A percentile compares a stretch with the other conserved stretches of the same genome.
Evolutionary conservation across 2,329 filamentous ascomycete species (phyloP).

Genomic region (Orbilia javanica): DNA sequence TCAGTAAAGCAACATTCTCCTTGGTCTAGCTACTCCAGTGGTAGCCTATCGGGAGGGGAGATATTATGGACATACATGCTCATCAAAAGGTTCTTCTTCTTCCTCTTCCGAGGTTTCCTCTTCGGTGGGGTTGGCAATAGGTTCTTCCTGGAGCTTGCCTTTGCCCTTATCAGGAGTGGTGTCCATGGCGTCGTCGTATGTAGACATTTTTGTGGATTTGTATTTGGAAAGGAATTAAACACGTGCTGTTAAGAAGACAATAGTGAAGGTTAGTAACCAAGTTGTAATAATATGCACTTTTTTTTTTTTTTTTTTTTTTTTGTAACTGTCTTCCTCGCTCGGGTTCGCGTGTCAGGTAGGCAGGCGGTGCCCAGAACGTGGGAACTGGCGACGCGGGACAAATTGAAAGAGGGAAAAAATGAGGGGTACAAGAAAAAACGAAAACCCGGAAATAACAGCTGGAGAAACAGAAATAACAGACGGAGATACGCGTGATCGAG

Average conservation of each 20-base stretch:
- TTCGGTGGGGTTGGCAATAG: slow-evolving; percentile 21
- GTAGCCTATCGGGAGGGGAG: background rate
- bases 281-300: background rate
- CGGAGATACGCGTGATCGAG: slow-evolving; percentile 1
- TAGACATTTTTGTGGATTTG: slow-evolving; percentile 32
- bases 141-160: slow-evolving; percentile 47
- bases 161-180: slow-evolving; percentile 52
- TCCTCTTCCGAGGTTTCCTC: slow-evolving; percentile 38
- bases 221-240: background rate
- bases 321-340: background rate
- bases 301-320: background rate
- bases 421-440: slow-evolving; percentile 6
- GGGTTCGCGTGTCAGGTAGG: background rate
- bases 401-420: slow-evolving; percentile 12
- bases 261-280: background rate
- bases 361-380: background rate
- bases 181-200: slow-evolving; percentile 56
- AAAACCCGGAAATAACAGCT: background rate
- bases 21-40: background rate
- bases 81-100: slow-evolving; percentile 36
- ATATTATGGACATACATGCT: slow-evolving; percentile 9
- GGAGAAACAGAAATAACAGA: slow-evolving; percentile 10
- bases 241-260: slow-evolving; percentile 7
- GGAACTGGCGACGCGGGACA: slow-evolving; percentile 1
- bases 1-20: background rate